These are phyloP conservation scores for Silene uniflora DNA, from an alignment of 148 eudicot species.

Conservation along the genomic window DNA sequence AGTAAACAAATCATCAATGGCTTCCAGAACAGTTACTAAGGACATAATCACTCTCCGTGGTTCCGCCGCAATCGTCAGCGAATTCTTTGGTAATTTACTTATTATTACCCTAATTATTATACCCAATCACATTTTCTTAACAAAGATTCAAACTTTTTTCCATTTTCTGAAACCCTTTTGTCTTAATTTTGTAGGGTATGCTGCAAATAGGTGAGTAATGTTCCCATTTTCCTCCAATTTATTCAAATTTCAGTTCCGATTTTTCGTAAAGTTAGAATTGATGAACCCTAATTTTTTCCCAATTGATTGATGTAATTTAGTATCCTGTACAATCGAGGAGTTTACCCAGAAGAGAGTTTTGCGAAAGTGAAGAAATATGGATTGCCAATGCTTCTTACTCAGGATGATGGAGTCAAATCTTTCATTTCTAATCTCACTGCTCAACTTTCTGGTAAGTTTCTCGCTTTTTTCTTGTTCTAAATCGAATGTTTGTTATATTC, in stretches of 20 bases:
- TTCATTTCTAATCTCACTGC: constrained; percentile 74
- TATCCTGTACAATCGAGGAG: constrained; percentile 86
- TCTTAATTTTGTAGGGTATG: constrained; percentile 63
- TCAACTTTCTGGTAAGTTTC: constrained; percentile 67
- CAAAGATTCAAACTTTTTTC: not conserved
- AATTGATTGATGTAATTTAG: constrained; percentile 29
- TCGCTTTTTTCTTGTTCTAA: not conserved
- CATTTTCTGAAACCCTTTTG: constrained; percentile 6
- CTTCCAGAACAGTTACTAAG: constrained; percentile 74
- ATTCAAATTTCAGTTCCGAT: too few species aligned
- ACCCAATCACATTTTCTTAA: constrained; percentile 2
- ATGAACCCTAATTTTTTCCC: not conserved
- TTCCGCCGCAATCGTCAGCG: constrained; percentile 89
- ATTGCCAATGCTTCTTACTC: constrained; percentile 80
- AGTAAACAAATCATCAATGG: constrained; percentile 35
- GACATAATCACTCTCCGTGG: constrained; percentile 95
- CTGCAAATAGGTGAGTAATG: constrained; percentile 72
- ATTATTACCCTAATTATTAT: not conserved
- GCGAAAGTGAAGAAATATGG: constrained; percentile 89
- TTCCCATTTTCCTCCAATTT: not conserved
- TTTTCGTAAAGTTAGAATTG: not conserved
- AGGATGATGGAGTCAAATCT: constrained; percentile 90
- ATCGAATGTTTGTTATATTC: not conserved
- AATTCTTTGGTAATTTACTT: constrained; percentile 64
- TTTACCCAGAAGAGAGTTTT: constrained; percentile 94